Evolutionary conservation across 805 yeast genomes (phyloP).

Genomic region (Kodamaea leandrae): DNA sequence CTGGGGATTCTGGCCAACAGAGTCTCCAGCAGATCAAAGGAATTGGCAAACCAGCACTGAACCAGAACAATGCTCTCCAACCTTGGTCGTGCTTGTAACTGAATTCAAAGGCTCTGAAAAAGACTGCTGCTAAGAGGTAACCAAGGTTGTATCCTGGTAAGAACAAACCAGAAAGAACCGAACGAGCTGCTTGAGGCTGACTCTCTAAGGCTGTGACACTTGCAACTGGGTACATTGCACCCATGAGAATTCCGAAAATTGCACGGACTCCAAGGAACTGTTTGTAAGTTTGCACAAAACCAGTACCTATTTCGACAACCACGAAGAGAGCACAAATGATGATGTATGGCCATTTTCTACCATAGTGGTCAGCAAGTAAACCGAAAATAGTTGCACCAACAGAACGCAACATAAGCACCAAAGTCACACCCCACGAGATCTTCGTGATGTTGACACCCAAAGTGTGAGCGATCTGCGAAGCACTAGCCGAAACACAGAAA

Average conservation of each 20-base stretch:
- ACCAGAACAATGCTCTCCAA: conserved; percentile 28
- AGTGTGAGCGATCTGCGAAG: conserved; percentile 18
- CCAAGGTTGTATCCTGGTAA: conserved; percentile 29
- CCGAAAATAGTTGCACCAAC: conserved; percentile 26
- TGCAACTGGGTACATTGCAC: conserved; percentile 24
- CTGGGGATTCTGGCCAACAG: conserved; percentile 13
- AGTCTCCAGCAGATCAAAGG: conserved; percentile 21
- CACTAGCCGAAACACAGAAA: conserved; percentile 23
- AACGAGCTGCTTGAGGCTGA: conserved; percentile 19
- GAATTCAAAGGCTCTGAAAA: conserved; percentile 21
- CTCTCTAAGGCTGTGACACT: conserved; percentile 22
- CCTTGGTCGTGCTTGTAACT: conserved; percentile 15
- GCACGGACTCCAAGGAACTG: conserved; percentile 26
- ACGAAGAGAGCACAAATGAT: conserved; percentile 19
- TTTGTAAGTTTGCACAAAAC: conserved; percentile 21
- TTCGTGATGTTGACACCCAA: conserved; percentile 17
- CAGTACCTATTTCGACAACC: conserved; percentile 23
- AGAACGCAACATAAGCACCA: conserved; percentile 26
- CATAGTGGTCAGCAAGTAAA: conserved; percentile 23
- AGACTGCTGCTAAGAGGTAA: conserved; percentile 22
- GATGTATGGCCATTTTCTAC: conserved; percentile 25
- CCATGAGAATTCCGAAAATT: conserved; percentile 26
- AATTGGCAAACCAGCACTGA: conserved; percentile 24
- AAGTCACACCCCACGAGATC: conserved; percentile 26
- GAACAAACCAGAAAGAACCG: conserved; percentile 24